Evolutionary conservation across 352 stramenopile species (phyloP).

Genomic region (Pythium periplocum): DNA sequence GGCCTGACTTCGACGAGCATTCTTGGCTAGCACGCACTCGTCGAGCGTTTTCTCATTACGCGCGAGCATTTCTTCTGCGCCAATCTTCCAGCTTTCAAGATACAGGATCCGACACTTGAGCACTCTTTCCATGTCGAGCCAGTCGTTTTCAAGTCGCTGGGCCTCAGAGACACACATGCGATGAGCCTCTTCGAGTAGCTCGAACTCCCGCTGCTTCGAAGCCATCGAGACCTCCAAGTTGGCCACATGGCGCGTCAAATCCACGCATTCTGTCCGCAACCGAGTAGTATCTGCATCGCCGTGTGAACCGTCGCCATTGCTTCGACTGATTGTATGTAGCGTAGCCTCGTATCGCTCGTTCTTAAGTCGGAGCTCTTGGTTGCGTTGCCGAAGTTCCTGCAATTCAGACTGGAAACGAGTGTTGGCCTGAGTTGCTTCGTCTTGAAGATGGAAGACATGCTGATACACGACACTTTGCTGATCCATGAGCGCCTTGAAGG

Average conservation of each 20-base stretch:
- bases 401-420: conserved; percentile 27
- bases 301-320: neutral
- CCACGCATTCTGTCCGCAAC: conserved; percentile 42
- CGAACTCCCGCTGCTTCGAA: conserved; percentile 27
- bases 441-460: conserved; percentile 63
- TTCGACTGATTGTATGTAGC: conserved; percentile 31
- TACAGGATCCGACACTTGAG: conserved; percentile 88
- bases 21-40: conserved; percentile 48
- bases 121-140: conserved; percentile 84
- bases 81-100: conserved; percentile 88
- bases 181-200: conserved; percentile 29
- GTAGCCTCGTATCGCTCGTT: conserved; percentile 52
- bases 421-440: conserved; percentile 33
- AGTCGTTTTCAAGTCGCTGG: conserved; percentile 48
- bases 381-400: conserved; percentile 29
- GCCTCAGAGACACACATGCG: conserved; percentile 22
- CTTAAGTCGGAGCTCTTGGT: conserved; percentile 39
- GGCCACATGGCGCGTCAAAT: conserved; percentile 72
- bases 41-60: conserved; percentile 57
- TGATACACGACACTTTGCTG: conserved; percentile 70
- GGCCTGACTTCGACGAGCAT: conserved; percentile 37
- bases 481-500: conserved; percentile 55
- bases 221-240: conserved; percentile 75
- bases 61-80: conserved; percentile 53
- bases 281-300: conserved; percentile 25